Conservation (phyloP, 148 eudicot species). For the Amaranthus palmeri region DNA sequence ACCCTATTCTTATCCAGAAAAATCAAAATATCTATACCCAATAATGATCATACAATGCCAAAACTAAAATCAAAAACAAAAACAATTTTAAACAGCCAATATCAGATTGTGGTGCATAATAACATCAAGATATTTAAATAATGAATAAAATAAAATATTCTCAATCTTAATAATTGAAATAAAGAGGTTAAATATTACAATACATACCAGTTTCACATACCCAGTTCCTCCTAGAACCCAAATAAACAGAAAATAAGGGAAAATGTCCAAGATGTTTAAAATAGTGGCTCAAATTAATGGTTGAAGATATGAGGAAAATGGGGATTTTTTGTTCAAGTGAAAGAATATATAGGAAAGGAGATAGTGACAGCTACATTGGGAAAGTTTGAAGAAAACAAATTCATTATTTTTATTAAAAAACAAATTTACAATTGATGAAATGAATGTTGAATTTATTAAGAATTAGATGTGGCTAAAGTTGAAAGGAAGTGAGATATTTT, state of each 20-base stretch:
- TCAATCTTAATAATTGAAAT: constrained; percentile 9
- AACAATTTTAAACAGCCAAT: constrained; percentile 11
- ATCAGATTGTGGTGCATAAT: constrained; percentile 13
- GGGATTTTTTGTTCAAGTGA: neutral
- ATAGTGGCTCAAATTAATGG: constrained; percentile 14
- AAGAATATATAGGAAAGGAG: neutral
- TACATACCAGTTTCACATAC: constrained; percentile 12
- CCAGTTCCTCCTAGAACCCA: constrained; percentile 14
- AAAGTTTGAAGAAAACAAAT: neutral
- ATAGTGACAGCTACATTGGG: constrained; percentile 8
- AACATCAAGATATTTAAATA: constrained; percentile 18
- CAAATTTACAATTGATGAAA: neutral
- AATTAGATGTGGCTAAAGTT: constrained; percentile 16
- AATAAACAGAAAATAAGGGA: constrained; percentile 1
- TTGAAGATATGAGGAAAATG: constrained; percentile 4
- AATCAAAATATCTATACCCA: constrained; percentile 16
- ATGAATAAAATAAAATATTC: neutral
- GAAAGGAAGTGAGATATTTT: constrained; percentile 11
- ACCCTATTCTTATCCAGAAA: constrained; percentile 41
- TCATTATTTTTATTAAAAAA: too few relatives aligned
- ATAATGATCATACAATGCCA: neutral
- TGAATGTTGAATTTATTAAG: neutral
- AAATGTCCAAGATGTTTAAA: neutral
- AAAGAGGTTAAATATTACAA: neutral
- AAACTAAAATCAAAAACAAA: neutral